Base-by-base conservation (phyloP, 495 filamentous ascomycete genomes). In the Neurospora sp. region DNA sequence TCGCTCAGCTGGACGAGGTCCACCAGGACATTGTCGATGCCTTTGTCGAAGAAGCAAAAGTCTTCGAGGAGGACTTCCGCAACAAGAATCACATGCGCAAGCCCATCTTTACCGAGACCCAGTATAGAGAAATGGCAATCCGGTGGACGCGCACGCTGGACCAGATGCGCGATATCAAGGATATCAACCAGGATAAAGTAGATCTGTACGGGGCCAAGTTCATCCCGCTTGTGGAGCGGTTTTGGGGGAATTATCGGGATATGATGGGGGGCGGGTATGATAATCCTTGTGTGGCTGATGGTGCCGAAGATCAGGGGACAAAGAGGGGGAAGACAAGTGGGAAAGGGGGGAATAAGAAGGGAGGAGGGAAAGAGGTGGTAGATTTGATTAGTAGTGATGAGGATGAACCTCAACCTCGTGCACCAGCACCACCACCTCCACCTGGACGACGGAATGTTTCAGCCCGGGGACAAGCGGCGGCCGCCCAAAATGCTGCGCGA, bases 121-220 rank as follows among this genome's bases (percentile, higher is more conserved):
- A 93, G 2, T 83, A 96, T 70, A 90, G 94, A 37, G 90, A 93
- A 76, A 97, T 99, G 91, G 93, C 89, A 6, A 91, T 97, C 48
- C 76, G 83, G 39, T 94, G 95, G 74, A 90, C 87, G 76, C 83
- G 87, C 81, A 85, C 83, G 40, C 46, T 84, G 46, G 83, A 82
- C 4, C 84, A 91, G 72, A 89, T 99, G 86, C 82, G 82, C 42
- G 76, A 80, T 5, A 93, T 98, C 72, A 87, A 86, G 0, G 88
- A 88, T 14, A 91, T 97, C 71, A 89, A 93, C 69, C 75, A 80
- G 11, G 89, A 93, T 27, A 92, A 89, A 78, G 92, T 96, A 31
- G 77, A 86, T 7, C 83, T 82, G n/a, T 92, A 92, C 77, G 94
- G 94, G 20, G 81, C 81, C 38, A 81, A 83, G 41, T 91, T 98